Percentiles rank a stretch among this genome's conserved stretches.
phyloP scores from a whole-genome alignment of 2,329 filamentous ascomycete genomes.

The Aspergillus candidus region DNA sequence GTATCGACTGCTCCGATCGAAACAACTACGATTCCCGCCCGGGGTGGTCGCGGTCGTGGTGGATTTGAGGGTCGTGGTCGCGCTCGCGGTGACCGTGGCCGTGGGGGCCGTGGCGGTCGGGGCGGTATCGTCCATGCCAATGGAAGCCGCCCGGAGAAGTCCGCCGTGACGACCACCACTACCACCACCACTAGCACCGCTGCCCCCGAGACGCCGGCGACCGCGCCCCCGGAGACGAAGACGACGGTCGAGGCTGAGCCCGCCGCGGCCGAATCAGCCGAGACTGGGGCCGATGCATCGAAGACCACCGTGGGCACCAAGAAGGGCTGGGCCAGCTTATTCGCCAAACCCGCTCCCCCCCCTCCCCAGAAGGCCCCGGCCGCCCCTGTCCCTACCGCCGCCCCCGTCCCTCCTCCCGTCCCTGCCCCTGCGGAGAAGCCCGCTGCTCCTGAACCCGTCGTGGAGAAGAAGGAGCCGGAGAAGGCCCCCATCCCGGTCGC shows the following conservation, averaged over 20 bases:
- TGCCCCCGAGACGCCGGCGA: constrained; percentile 18
- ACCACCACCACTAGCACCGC: constrained; percentile 7
- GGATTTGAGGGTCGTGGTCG: constrained; percentile 42
- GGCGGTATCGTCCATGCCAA: constrained; percentile 36
- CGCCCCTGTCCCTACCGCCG: constrained; percentile 25
- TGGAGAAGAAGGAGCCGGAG: constrained; percentile 9
- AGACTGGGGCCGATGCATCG: constrained; percentile 3
- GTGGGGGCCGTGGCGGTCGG: constrained; percentile 43
- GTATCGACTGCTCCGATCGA: constrained; percentile 30
- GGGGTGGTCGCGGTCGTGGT: constrained; percentile 43
- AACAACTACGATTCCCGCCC: constrained; percentile 27
- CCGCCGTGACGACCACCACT: constrained; percentile 13
- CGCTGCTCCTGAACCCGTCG: constrained; percentile 27
- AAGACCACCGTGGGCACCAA: constrained; percentile 34
- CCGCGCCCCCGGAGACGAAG: constrained; percentile 20
- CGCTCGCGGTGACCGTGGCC: constrained; percentile 44
- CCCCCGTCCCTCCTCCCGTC: constrained; percentile 8
- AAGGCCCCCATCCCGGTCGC: constrained; percentile 27
- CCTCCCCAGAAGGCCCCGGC: constrained; percentile 46
- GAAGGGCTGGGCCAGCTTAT: constrained; percentile 66
- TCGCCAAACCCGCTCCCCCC: constrained; percentile 58
- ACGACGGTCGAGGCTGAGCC: constrained; percentile 16
- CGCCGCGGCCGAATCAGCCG: constrained; percentile 12
- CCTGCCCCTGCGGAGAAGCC: constrained; percentile 12
- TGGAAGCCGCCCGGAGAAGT: constrained; percentile 36